Conservation (phyloP, 495 filamentous ascomycete genomes). For the Aspergillus campestris region DNA sequence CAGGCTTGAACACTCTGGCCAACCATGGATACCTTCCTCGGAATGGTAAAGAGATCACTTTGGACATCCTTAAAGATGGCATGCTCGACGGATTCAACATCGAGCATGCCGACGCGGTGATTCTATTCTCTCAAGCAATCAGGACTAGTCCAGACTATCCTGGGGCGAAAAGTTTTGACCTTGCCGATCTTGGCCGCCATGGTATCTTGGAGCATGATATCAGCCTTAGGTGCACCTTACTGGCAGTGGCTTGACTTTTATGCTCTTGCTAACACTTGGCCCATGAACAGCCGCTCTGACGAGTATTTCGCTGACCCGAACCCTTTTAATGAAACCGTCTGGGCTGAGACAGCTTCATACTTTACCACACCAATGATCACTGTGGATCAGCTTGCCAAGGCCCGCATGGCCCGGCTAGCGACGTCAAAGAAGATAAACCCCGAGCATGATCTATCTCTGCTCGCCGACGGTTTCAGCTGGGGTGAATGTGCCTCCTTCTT, state of each 20-base stretch:
- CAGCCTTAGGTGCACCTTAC: conserved; percentile 1
- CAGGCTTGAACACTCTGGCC: conserved; percentile 46
- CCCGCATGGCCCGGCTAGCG: conserved; percentile 8
- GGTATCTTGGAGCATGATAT: conserved; percentile 11
- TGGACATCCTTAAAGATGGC: conserved; percentile 7
- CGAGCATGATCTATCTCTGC: not conserved
- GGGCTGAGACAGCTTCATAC: conserved; percentile 9
- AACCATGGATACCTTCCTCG: conserved; percentile 49
- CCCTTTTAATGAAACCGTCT: conserved; percentile 10
- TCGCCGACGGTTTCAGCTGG: conserved; percentile 11
- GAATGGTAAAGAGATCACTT: conserved; percentile 2
- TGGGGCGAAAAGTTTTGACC: conserved; percentile 1
- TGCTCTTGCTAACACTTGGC: too few species aligned
- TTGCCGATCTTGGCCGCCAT: conserved; percentile 2
- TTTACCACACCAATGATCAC: conserved; percentile 11
- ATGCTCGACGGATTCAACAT: conserved; percentile 11
- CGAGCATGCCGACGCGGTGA: conserved; percentile 3
- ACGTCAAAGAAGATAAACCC: conserved; percentile 10
- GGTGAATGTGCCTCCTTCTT: conserved; percentile 13
- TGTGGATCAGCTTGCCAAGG: conserved; percentile 5
- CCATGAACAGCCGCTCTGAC: conserved; percentile 3
- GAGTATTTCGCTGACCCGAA: conserved; percentile 9
- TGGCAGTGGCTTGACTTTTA: not conserved
- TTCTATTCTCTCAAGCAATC: conserved; percentile 5
- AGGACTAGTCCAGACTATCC: conserved; percentile 4